Percentiles rank a stretch among this genome's conserved stretches.
These are phyloP conservation scores for Liquidambar formosana DNA, from an alignment of 164 flowering plant species.

Conservation along the genomic window DNA sequence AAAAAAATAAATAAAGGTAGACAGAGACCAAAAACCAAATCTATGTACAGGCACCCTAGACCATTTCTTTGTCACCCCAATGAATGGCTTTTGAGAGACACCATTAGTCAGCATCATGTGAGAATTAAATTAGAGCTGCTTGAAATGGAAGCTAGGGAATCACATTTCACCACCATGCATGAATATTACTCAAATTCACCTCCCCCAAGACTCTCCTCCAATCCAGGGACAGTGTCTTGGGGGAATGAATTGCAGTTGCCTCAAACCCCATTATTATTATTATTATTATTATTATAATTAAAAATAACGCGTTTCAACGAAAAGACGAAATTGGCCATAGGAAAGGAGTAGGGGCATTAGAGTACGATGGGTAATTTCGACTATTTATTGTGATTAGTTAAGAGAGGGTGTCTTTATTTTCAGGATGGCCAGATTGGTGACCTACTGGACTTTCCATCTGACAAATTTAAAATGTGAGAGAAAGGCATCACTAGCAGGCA, in stretches of 20 bases:
- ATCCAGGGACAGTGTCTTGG: slow-evolving; percentile 14
- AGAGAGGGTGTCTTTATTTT: too few species aligned
- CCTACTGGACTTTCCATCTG: too few species aligned
- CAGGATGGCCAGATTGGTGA: too few species aligned
- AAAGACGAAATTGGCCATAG: too few species aligned
- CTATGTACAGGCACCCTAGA: slow-evolving; percentile 37
- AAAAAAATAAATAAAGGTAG: neutral
- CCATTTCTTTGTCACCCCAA: slow-evolving; percentile 16
- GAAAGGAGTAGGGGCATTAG: too few species aligned
- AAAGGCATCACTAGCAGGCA: too few species aligned
- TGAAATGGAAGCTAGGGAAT: slow-evolving; percentile 15
- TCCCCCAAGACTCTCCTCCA: slow-evolving; percentile 3
- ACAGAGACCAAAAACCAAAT: slow-evolving; percentile 19
- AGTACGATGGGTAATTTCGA: too few species aligned
- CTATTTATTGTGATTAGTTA: too few species aligned
- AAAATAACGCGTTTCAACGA: too few species aligned
- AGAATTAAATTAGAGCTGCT: slow-evolving; percentile 7
- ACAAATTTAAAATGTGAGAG: too few species aligned
- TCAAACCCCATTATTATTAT: too few species aligned
- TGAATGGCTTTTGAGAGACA: slow-evolving; percentile 25
- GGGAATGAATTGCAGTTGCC: slow-evolving; percentile 9
- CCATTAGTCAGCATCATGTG: slow-evolving; percentile 36
- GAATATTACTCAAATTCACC: slow-evolving; percentile 12
- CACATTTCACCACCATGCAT: slow-evolving; percentile 7
- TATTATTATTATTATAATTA: too few species aligned